Conservation (phyloP, 306 rosid species). For the Purshia tridentata region DNA sequence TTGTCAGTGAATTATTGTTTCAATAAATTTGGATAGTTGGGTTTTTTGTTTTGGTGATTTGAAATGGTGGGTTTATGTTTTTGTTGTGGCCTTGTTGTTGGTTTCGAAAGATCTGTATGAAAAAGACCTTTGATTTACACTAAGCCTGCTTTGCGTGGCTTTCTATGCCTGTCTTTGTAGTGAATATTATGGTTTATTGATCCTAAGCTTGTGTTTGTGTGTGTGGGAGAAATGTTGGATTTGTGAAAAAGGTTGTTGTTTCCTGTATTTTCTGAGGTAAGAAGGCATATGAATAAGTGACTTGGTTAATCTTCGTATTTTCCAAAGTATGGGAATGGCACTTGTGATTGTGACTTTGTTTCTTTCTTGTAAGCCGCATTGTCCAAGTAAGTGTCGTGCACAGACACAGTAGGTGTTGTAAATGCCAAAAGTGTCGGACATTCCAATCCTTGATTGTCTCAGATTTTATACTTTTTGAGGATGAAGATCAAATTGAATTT, state of each 20-base stretch:
- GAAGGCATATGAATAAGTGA: neutral
- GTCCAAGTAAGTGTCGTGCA: neutral
- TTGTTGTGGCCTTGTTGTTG: neutral
- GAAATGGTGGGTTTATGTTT: neutral
- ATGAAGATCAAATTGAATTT: constrained; percentile 2
- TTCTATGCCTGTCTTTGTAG: neutral
- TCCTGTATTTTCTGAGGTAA: neutral
- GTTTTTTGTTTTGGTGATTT: neutral
- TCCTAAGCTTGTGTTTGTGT: neutral
- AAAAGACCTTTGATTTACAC: neutral
- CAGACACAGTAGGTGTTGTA: neutral
- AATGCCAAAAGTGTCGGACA: neutral
- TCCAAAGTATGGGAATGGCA: constrained; percentile 5
- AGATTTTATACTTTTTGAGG: neutral
- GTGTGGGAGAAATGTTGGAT: neutral
- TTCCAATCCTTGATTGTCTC: constrained; percentile 9
- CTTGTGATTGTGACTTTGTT: neutral
- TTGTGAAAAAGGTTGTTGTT: constrained; percentile 3
- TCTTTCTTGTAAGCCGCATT: neutral
- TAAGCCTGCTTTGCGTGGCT: neutral
- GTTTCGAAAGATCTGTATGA: neutral
- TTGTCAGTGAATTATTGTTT: neutral
- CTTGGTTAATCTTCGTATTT: neutral
- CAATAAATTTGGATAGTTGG: neutral
- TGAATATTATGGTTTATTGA: neutral